phyloP scores from a whole-genome alignment of 2,329 filamentous ascomycete genomes.

The Monosporascus sp. region DNA sequence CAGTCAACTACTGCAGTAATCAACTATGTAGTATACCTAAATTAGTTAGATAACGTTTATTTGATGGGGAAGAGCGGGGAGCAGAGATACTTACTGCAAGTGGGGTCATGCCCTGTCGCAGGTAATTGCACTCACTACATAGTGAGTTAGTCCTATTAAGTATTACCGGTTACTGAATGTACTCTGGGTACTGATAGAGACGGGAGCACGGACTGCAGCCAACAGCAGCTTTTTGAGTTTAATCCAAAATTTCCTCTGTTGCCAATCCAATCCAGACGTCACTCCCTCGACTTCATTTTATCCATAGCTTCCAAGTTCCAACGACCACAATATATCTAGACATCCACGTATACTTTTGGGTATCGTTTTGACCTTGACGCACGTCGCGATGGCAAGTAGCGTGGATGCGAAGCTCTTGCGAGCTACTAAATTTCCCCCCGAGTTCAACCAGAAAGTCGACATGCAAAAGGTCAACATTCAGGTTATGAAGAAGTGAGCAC shows the following conservation, averaged over 20 bases:
- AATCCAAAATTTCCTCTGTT: not conserved
- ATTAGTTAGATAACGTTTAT: not conserved
- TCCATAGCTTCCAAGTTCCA: not conserved
- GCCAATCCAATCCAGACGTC: not conserved
- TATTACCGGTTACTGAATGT: not conserved
- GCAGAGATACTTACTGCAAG: not conserved
- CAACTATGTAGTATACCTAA: no score
- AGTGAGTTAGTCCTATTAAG: no score
- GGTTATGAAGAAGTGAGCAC: slow-evolving; percentile 88
- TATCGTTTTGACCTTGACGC: not conserved
- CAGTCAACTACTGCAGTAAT: no score
- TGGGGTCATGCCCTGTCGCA: not conserved
- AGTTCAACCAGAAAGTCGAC: slow-evolving; percentile 94
- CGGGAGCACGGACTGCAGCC: no score
- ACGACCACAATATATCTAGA: not conserved
- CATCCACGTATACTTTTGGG: not conserved
- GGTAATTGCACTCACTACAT: not conserved
- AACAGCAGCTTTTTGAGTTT: no score
- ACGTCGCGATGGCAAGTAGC: slow-evolving; percentile 62
- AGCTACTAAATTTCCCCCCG: slow-evolving; percentile 87
- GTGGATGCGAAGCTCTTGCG: slow-evolving; percentile 86
- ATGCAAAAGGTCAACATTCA: slow-evolving; percentile 96
- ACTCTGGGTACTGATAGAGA: no score
- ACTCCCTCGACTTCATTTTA: not conserved
- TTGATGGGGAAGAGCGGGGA: not conserved